Percentiles rank a stretch among this genome's conserved stretches.
Evolutionary conservation across 1,284 basidiomycete species (phyloP).

Genomic region (Sporisorium sorghi): DNA sequence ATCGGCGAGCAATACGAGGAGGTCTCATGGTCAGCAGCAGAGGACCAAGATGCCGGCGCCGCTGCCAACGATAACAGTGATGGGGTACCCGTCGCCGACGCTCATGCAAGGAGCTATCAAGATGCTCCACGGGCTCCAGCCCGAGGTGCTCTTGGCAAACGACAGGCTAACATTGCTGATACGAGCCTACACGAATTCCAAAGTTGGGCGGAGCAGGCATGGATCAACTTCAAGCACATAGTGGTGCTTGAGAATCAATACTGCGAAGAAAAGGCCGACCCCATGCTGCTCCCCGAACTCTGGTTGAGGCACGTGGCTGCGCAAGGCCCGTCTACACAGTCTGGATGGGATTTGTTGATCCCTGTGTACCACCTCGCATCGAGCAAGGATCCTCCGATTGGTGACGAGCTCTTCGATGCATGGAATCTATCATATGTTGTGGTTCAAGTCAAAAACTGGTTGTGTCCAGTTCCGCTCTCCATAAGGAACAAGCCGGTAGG

Average conservation of each 20-base stretch:
- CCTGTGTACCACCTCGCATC: neutral
- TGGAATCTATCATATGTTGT: neutral
- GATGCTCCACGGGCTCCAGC: neutral
- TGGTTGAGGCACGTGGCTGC: constrained; percentile 13
- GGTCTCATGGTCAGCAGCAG: neutral
- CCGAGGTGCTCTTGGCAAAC: neutral
- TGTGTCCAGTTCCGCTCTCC: neutral
- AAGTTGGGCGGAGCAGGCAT: neutral
- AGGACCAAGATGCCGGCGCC: neutral
- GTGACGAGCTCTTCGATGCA: neutral
- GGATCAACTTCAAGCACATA: neutral
- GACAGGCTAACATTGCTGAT: neutral
- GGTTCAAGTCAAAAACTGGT: neutral
- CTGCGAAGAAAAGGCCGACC: neutral
- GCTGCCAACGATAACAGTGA: neutral
- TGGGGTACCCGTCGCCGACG: no score
- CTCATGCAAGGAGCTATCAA: neutral
- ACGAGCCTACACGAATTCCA: neutral
- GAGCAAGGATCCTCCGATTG: neutral
- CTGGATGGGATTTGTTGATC: constrained; percentile 6
- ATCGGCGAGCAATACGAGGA: neutral
- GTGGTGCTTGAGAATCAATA: neutral
- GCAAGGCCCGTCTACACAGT: neutral
- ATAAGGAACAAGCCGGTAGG: neutral
- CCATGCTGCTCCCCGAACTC: constrained; percentile 2